Evolutionary conservation across 1,284 basidiomycete genomes (phyloP).

Genomic region (Apiotrichum veenhuisii): DNA sequence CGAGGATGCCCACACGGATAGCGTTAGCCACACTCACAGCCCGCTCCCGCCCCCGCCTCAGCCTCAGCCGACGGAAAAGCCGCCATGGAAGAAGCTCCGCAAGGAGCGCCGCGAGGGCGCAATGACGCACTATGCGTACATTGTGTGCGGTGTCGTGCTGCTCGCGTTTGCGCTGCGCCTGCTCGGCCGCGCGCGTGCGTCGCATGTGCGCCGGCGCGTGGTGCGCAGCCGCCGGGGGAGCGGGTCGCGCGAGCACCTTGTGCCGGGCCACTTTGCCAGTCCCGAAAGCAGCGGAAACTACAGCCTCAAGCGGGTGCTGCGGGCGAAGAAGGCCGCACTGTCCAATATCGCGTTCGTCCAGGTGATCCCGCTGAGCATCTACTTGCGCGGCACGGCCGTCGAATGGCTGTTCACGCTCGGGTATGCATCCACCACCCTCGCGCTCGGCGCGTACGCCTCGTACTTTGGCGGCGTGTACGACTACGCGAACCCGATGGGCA

Average conservation of each 20-base stretch:
- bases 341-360: slow-evolving; percentile 15
- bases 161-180: slow-evolving; percentile 2
- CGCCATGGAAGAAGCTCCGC: not conserved
- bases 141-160: slow-evolving; percentile 7
- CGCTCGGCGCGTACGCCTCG: slow-evolving; percentile 9
- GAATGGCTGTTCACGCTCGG: slow-evolving; percentile 15
- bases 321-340: slow-evolving; percentile 1
- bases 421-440: slow-evolving; percentile 10
- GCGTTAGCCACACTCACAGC: no score
- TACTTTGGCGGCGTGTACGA: slow-evolving; percentile 6
- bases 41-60: no score
- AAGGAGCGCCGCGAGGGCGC: not conserved
- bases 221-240: not conserved
- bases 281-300: no score
- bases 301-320: no score
- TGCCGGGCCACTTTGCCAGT: not conserved
- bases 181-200: not conserved
- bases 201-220: slow-evolving; percentile 6
- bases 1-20: no score
- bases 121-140: slow-evolving; percentile 10
- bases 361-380: slow-evolving; percentile 15
- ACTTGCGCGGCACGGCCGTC: slow-evolving; percentile 1
- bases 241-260: not conserved
- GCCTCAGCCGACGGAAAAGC: not conserved
- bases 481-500: slow-evolving; percentile 6